Conservation (phyloP, 805 yeast genomes). For the Saccharomycopsis sp. region DNA sequence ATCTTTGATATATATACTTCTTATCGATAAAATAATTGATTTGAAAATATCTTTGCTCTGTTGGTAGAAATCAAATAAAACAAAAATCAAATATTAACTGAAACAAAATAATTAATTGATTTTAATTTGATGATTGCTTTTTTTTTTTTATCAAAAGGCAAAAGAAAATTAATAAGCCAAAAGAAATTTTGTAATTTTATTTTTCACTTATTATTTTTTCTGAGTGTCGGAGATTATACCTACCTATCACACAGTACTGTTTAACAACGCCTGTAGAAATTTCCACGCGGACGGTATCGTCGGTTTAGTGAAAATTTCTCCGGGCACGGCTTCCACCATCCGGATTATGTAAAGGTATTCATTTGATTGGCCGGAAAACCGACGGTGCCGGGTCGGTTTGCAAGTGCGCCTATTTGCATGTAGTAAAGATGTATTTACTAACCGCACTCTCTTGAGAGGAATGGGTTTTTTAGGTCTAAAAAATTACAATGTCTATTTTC, state of each 20-base stretch:
- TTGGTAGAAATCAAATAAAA: neutral
- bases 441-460: neutral
- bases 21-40: too few species aligned
- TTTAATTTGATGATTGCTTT: neutral
- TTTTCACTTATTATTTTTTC: neutral
- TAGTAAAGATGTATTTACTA: too few species aligned
- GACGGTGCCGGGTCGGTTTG: conserved; percentile 6
- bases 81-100: neutral
- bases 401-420: conserved; percentile 1
- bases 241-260: neutral
- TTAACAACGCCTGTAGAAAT: neutral
- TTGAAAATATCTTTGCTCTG: neutral
- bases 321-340: too few species aligned
- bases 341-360: too few species aligned
- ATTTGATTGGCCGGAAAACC: conserved; percentile 9
- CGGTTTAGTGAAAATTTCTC: neutral
- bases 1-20: too few species aligned
- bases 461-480: neutral
- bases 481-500: neutral
- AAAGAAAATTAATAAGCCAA: neutral
- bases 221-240: neutral
- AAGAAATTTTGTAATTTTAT: neutral
- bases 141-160: neutral
- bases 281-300: neutral
- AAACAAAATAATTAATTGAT: conserved; percentile 1